phyloP scores from a whole-genome alignment of 305 asterid genomes.

The Plantago coronopus region DNA sequence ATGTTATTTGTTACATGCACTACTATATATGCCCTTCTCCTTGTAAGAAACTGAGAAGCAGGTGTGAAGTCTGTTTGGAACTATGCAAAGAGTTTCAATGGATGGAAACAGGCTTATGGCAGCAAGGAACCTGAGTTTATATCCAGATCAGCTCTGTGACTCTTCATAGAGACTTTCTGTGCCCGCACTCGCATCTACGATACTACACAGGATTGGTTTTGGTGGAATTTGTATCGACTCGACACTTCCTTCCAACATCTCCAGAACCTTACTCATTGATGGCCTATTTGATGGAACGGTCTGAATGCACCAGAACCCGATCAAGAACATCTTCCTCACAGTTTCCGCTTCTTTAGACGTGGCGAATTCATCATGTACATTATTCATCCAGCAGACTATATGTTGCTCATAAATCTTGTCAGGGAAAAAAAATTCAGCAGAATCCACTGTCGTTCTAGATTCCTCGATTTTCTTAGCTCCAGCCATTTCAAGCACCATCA shows the following conservation, averaged over 20 bases:
- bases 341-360: slow-evolving; percentile 28
- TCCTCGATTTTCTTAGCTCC: slow-evolving; percentile 33
- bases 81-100: too few relatives aligned
- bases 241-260: slow-evolving; percentile 19
- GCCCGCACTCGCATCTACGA: too few relatives aligned
- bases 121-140: too few relatives aligned
- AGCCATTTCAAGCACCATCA: slow-evolving; percentile 43
- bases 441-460: slow-evolving; percentile 4
- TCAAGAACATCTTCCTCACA: slow-evolving; percentile 16
- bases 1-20: too few relatives aligned
- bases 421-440: slow-evolving; percentile 37
- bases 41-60: too few relatives aligned
- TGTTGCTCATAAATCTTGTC: slow-evolving; percentile 35
- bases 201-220: slow-evolving; percentile 16
- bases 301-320: slow-evolving; percentile 25
- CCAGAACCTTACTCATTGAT: slow-evolving; percentile 20
- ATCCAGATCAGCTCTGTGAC: too few relatives aligned
- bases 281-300: slow-evolving; percentile 20
- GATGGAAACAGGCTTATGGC: too few relatives aligned
- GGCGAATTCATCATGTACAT: slow-evolving; percentile 3
- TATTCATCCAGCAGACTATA: slow-evolving; percentile 15
- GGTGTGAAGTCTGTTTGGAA: too few relatives aligned
- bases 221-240: slow-evolving; percentile 19
- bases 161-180: too few relatives aligned
- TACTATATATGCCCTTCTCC: too few relatives aligned